Evolutionary conservation across 768 basidiomycete genomes (phyloP).

Genomic region (Suillus brevipes): DNA sequence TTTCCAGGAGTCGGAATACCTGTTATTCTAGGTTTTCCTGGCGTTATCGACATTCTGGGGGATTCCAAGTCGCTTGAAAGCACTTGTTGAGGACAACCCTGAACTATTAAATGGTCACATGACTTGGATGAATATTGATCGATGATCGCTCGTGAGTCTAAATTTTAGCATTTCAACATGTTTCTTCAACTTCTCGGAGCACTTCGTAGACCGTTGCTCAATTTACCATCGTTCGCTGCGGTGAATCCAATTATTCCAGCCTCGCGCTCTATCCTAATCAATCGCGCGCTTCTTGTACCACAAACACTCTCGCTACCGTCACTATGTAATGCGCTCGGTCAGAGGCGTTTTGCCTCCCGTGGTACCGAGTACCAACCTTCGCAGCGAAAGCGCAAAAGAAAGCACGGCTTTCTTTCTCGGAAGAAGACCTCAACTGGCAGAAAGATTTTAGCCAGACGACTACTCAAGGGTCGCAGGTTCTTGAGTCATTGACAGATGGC

Average conservation of each 20-base stretch:
- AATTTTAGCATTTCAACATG: background rate
- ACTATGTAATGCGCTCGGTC: constrained; percentile 1
- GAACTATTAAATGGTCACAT: constrained; percentile 4
- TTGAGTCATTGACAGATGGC: constrained; percentile 64
- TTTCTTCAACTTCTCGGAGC: constrained; percentile 3
- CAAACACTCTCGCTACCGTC: constrained; percentile 9
- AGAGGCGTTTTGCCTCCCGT: constrained; percentile 56
- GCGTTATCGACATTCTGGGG: constrained; percentile 41
- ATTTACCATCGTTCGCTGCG: background rate
- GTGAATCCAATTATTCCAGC: background rate
- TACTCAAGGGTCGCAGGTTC: constrained; percentile 74
- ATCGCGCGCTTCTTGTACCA: constrained; percentile 15
- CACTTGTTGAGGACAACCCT: constrained; percentile 2
- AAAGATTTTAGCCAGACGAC: constrained; percentile 68
- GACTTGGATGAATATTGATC: background rate
- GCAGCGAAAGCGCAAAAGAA: constrained; percentile 88
- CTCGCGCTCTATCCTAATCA: constrained; percentile 7
- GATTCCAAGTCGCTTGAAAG: background rate
- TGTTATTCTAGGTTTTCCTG: constrained; percentile 42
- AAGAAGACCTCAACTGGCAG: constrained; percentile 68
- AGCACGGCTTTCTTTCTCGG: constrained; percentile 86
- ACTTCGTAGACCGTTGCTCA: background rate
- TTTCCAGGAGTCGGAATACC: constrained; percentile 51
- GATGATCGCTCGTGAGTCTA: background rate
- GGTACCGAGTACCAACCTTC: constrained; percentile 98